Evolutionary conservation across 768 basidiomycete genomes (phyloP).

Genomic region (Kwoniella bestiolae): DNA sequence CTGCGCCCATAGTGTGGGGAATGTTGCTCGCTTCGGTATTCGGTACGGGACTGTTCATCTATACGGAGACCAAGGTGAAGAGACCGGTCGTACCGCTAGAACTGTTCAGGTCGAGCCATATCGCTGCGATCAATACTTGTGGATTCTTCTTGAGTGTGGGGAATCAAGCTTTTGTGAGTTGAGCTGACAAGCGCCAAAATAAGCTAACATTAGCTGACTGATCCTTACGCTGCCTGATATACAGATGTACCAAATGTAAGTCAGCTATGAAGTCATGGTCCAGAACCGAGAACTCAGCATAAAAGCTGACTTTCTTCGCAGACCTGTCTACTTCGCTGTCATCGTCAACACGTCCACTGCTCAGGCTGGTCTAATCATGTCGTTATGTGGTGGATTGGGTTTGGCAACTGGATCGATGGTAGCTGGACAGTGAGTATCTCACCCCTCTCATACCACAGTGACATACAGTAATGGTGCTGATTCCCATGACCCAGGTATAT

Average conservation of each 20-base stretch:
- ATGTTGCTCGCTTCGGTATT: constrained; percentile 38
- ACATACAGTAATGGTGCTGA: neutral
- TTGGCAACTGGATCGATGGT: constrained; percentile 49
- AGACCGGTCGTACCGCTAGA: constrained; percentile 49
- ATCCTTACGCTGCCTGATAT: neutral
- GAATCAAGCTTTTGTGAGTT: constrained; percentile 53
- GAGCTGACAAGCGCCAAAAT: neutral
- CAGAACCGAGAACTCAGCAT: too few species aligned
- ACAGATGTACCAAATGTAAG: constrained; percentile 21
- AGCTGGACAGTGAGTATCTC: constrained; percentile 49
- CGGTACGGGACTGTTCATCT: constrained; percentile 29
- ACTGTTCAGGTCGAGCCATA: constrained; percentile 45
- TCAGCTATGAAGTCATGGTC: neutral
- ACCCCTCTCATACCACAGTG: neutral
- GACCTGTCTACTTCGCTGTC: constrained; percentile 56
- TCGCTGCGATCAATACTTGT: constrained; percentile 42
- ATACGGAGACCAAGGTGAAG: constrained; percentile 42
- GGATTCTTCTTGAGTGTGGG: constrained; percentile 51
- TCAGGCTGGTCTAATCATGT: constrained; percentile 49
- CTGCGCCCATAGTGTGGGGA: constrained; percentile 50
- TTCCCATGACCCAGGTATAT: constrained; percentile 45
- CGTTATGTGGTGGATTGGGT: constrained; percentile 50
- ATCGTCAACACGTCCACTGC: constrained; percentile 53
- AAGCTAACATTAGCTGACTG: neutral
- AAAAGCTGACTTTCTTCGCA: constrained; percentile 20